A percentile compares a stretch with the other conserved stretches of the same genome.
Conservation (phyloP, 495 filamentous ascomycete genomes). For the Lophium mytilinum region DNA sequence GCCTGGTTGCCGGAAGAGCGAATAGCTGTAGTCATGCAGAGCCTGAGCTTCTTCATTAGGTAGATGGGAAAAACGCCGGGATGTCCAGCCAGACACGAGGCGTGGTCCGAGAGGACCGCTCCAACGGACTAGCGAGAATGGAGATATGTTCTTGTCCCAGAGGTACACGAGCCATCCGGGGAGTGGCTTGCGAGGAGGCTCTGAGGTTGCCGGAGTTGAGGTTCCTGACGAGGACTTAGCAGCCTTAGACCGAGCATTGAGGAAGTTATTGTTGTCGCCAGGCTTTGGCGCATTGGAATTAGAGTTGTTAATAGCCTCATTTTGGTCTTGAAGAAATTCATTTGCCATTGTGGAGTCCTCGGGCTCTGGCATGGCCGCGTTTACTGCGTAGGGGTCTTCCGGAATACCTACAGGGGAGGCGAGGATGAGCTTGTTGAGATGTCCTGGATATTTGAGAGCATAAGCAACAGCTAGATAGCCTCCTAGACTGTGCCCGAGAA, state of each 20-base stretch:
- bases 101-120: slow-evolving; percentile 86
- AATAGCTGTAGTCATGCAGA: slow-evolving; percentile 86
- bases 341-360: slow-evolving; percentile 57
- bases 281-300: slow-evolving; percentile 29
- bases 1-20: slow-evolving; percentile 87
- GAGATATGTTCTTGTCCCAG: slow-evolving; percentile 96
- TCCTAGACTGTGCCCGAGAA: slow-evolving; percentile 86
- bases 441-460: slow-evolving; percentile 90
- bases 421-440: slow-evolving; percentile 88
- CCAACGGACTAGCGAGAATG: slow-evolving; percentile 84
- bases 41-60: slow-evolving; percentile 72
- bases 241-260: slow-evolving; percentile 42
- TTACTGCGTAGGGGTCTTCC: slow-evolving; percentile 86
- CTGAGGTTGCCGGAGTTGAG: slow-evolving; percentile 2
- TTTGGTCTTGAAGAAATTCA: slow-evolving; percentile 71
- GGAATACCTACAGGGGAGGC: slow-evolving; percentile 92
- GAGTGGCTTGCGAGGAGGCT: slow-evolving; percentile 50
- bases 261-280: slow-evolving; percentile 52
- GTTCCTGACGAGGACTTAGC: slow-evolving; percentile 31
- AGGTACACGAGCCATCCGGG: slow-evolving; percentile 83
- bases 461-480: slow-evolving; percentile 94
- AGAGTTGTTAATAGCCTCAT: slow-evolving; percentile 38
- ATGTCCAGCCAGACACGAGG: slow-evolving; percentile 91
- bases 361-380: slow-evolving; percentile 70
- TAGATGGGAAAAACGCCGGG: slow-evolving; percentile 81